Evolutionary conservation across 441 rosid genomes (phyloP), one percentile per base, ranked within the genome.

Genomic region (Theobroma grandiflorum): DNA sequence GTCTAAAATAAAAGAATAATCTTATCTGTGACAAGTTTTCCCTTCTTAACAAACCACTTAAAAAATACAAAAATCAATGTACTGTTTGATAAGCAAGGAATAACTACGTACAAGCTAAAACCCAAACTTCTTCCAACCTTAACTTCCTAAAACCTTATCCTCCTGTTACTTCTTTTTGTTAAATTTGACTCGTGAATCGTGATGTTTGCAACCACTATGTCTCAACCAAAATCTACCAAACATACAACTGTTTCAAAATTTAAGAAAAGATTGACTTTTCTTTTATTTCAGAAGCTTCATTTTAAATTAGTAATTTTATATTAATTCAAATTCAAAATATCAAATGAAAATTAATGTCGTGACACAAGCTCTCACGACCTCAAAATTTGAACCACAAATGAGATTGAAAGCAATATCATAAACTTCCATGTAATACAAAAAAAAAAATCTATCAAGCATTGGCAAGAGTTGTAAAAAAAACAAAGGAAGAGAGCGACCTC

Each of bases 391-490:
- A 37, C 74, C 70, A 49, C 15, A 71, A 35, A 85, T 82, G 78
- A 81, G 80, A 59, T 66, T 49, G 78, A 71, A 53, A 77, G 81
- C 87, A 15, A 57, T 58, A 79, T 87, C 86, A 63, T 62, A 57
- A 31, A 22, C 35, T 73, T 38, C 0, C 7, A 74, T 49, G 11
- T 40, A 52, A 3, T 14, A 14, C 10, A 4, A 71, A 22, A 26
- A 26, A 26, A 26, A 26, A 74, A 45, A 55, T 10, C 12, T 11
- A 12, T 2, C 18, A 42, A 68, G 22, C 15, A 31, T 11, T 12
- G 16, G 2, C 15, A 61, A 61, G 4, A 31, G 4, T 42, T 6
- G 10, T 5, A 6, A 8, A 11, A 1, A 6, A 33, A 10, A 4
- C 5, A 9, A 0, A 40, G 4, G 62, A 43, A 40, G 50, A 37